Base-by-base conservation (phyloP, 176 grass and related monocot species). In the Puya raimondii region DNA sequence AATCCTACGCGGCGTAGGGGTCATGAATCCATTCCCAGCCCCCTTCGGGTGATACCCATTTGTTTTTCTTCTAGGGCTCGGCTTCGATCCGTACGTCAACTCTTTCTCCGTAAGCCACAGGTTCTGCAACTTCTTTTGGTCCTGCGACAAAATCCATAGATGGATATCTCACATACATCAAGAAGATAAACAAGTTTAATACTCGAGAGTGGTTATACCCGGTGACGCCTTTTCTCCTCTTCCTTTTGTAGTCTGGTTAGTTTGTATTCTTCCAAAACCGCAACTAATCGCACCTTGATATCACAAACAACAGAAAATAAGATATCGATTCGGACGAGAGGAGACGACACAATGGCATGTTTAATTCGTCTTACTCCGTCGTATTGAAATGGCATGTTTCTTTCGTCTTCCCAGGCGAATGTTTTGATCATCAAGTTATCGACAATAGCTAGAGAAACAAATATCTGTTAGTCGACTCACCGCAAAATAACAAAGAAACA, bases 191-290 rank as follows among this genome's bases (percentile, higher is more conserved):
- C 56, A 61, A 22, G 56, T 18, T 10, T 2, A 10, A 59, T 51
- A 11, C 2, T 3, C 11, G 22, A 15, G 10, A 17, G 47, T 2
- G 12, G 14, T 27, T 58, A 49, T 93, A 99, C 94, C 89, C 94
- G 71, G 49, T 67, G 67, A 16, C 84, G 68, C 72, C 80, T 87
- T 80, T 73, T 93, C 47, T 93, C 80, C 80, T 99, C 87, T 74
- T 99, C 94, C 70, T 83, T 90, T 54, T 99, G 87, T 48, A 79
- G 77, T 73, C 87, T 90, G 53, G 73, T 89, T 53, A 99, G 77
- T 71, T 99, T 99, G 70, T 93, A 91, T 67, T 99, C 89, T 79
- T 99, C 94, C 64, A 99, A 76, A 82, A 99, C 82, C 68, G 94
- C 83, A 65, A 93, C 89, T 54, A 99, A 79, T 65, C 89, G 87